Evolutionary conservation across 192 early-diverging fungal genomes (phyloP).

Genomic region (Chytriomyces sp.): DNA sequence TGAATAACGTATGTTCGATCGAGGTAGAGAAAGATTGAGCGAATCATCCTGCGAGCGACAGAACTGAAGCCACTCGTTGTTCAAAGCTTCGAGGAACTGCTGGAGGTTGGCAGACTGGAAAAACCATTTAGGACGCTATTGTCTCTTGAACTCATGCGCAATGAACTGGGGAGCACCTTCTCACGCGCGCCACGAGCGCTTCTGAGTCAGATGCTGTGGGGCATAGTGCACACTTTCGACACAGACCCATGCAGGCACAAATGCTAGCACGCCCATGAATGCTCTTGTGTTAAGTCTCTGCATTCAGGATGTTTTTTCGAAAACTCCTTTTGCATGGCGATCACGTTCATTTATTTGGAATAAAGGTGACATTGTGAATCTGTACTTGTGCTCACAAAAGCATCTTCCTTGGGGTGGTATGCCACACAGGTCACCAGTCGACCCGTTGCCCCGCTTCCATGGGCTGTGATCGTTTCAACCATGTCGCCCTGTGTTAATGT

Average conservation of each 20-base stretch:
- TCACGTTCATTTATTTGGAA: constrained; percentile 5
- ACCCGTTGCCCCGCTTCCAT: constrained; percentile 45
- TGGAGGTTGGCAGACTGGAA: no score
- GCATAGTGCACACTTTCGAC: background rate
- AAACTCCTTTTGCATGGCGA: no score
- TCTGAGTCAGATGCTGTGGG: background rate
- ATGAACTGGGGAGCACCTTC: background rate
- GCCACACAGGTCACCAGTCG: constrained; percentile 67
- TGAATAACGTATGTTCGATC: constrained; percentile 92
- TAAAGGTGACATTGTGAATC: constrained; percentile 58
- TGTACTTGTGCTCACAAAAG: constrained; percentile 68
- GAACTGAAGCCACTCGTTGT: background rate
- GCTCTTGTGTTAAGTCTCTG: no score
- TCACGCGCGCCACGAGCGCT: background rate
- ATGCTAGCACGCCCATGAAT: background rate
- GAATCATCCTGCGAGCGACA: constrained; percentile 61
- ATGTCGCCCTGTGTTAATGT: constrained; percentile 49
- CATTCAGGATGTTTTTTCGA: no score
- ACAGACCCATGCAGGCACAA: constrained; percentile 12
- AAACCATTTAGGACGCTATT: no score
- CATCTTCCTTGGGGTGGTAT: constrained; percentile 68
- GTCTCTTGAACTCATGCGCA: no score
- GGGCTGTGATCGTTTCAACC: constrained; percentile 55
- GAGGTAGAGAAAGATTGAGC: constrained; percentile 86
- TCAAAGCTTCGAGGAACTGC: background rate